Evolutionary conservation across 345 rosid genomes (phyloP).

Genomic region (Camelina hispida): DNA sequence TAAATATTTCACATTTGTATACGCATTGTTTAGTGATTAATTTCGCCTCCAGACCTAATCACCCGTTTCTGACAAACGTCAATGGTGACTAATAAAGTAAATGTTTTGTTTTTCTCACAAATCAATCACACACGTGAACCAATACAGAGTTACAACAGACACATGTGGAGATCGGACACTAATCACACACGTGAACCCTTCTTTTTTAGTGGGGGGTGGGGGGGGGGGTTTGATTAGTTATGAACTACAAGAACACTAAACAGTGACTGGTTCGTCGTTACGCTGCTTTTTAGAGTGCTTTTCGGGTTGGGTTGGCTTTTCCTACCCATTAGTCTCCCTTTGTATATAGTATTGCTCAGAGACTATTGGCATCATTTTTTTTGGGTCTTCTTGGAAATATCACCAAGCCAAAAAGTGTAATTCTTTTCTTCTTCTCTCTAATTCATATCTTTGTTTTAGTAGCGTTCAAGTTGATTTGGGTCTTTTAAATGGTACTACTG

Average conservation of each 20-base stretch:
- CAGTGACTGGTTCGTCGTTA: slow-evolving; percentile 36
- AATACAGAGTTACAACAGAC: slow-evolving; percentile 10
- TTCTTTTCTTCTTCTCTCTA: slow-evolving; percentile 28
- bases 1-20: not conserved
- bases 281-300: slow-evolving; percentile 21
- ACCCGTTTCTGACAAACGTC: not conserved
- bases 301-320: slow-evolving; percentile 22
- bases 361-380: slow-evolving; percentile 14
- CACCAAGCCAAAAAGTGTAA: slow-evolving; percentile 35
- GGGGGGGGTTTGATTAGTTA: not conserved
- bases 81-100: not conserved
- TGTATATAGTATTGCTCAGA: too few relatives aligned
- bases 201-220: too few relatives aligned
- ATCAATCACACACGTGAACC: not conserved
- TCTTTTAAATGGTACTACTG: not conserved
- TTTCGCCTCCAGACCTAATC: too few relatives aligned
- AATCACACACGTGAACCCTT: too few relatives aligned
- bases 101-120: not conserved
- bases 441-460: not conserved
- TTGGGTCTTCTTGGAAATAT: slow-evolving; percentile 13
- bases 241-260: too few relatives aligned
- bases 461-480: slow-evolving; percentile 6
- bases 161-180: slow-evolving; percentile 7
- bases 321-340: slow-evolving; percentile 17
- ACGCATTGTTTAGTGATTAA: not conserved